Evolutionary conservation across 495 filamentous ascomycete species (phyloP), one percentile per base, ranked within the genome.

Genomic region (Thermothielavioides terrestris): DNA sequence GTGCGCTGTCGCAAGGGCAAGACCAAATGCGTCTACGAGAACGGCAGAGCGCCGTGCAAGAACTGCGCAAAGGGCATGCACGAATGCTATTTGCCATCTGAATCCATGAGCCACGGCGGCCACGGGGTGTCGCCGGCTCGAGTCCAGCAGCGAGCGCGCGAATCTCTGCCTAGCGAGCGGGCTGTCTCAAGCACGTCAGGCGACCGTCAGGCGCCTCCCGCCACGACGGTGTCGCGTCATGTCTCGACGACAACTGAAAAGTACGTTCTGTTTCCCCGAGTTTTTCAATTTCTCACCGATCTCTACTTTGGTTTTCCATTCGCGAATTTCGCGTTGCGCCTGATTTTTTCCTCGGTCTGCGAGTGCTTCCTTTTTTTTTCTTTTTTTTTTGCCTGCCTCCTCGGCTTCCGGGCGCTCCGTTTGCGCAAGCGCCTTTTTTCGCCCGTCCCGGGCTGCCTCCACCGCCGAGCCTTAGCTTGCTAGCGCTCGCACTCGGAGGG

Each of bases 21-120:
- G 56, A 76, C 73, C 15, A 75, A 75, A 35, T 76, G 73, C 42
- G 72, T 76, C 49, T 76, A 76, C 63, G 72, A 75, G 40, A 75
- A 70, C 53, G 73, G 73, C 39, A 53, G 70, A 32, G 70, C 73
- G 14, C 73, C 73, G 17, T 76, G 73, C 60, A 69, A 70, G 55
- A 76, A 76, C 59, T 76, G 73, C 56, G 69, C 73, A n/a, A 76
- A 76, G 54, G 73, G 73, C 44, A 64, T 75, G 65, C 73, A 76
- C 55, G 73, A 76, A 43, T 76, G 73, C 56, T 76, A 76, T 56
- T 61, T 76, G 3, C 73, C 73, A 17, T 75, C 71, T 10, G 73
- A 76, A 61, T 68, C 65, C 18, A 71, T 73, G 66, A 64, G 66
- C 58, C 72, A 73, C 47, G 71, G 72, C 46, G 72, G 72, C 49